phyloP scores from a whole-genome alignment of 2,329 filamentous ascomycete genomes.

The Leptoxyphium fumago region DNA sequence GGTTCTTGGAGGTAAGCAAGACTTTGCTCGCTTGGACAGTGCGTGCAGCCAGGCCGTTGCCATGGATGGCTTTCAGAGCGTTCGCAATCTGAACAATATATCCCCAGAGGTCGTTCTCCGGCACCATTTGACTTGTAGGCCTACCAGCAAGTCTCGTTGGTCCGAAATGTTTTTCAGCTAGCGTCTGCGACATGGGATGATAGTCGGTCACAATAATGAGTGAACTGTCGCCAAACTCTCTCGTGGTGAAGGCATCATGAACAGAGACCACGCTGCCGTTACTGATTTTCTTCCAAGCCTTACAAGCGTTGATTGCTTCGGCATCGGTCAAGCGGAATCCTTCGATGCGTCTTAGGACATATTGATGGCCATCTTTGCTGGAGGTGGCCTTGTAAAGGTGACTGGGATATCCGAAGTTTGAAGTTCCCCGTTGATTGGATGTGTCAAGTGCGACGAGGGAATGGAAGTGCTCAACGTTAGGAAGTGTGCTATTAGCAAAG shows the following conservation, averaged over 20 bases:
- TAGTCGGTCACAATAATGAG: constrained; percentile 90
- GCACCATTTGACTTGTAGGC: constrained; percentile 15
- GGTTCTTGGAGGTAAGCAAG: constrained; percentile 77
- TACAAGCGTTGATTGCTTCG: constrained; percentile 70
- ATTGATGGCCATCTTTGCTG: constrained; percentile 75
- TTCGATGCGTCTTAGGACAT: constrained; percentile 74
- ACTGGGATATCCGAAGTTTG: constrained; percentile 72
- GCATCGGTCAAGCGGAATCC: constrained; percentile 81
- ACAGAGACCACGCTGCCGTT: constrained; percentile 73
- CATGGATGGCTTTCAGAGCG: constrained; percentile 75
- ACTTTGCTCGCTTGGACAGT: constrained; percentile 82
- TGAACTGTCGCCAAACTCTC: constrained; percentile 87
- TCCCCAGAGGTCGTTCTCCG: constrained; percentile 68
- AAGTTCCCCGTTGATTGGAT: constrained; percentile 60
- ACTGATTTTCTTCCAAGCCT: constrained; percentile 75
- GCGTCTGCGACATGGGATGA: constrained; percentile 76
- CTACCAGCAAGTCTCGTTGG: constrained; percentile 6
- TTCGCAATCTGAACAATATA: constrained; percentile 87
- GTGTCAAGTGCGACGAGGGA: constrained; percentile 82
- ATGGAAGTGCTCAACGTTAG: constrained; percentile 72
- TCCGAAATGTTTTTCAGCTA: constrained; percentile 66
- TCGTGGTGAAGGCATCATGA: constrained; percentile 84
- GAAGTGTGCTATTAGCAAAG: constrained; percentile 55
- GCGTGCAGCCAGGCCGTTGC: constrained; percentile 64
- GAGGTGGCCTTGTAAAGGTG: constrained; percentile 95